Evolutionary conservation across 192 early-diverging fungal species (phyloP).

Genomic region (Mortierella alpina): DNA sequence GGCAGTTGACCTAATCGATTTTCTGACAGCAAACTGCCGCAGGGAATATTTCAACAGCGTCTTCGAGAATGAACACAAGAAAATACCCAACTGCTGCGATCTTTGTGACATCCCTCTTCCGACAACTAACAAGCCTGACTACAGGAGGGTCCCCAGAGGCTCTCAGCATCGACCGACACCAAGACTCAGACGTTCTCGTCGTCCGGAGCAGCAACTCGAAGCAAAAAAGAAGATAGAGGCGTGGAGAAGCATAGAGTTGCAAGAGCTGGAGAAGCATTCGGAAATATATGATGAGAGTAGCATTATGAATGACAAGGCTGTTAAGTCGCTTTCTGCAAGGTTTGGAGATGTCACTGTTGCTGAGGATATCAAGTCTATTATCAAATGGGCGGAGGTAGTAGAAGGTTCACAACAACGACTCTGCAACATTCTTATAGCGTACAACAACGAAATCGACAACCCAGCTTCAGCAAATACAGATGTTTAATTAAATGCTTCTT

Average conservation of each 20-base stretch:
- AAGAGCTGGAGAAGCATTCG: conserved; percentile 2
- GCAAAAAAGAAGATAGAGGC: conserved; percentile 6
- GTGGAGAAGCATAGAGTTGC: conserved; percentile 12
- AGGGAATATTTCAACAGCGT: too few relatives aligned
- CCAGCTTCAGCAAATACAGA: too few relatives aligned
- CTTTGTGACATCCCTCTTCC: too few relatives aligned
- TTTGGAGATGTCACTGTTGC: conserved; percentile 9
- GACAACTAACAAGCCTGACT: too few relatives aligned
- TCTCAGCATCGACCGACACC: background rate
- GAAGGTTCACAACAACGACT: conserved; percentile 11
- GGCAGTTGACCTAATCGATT: too few relatives aligned
- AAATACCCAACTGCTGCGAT: too few relatives aligned
- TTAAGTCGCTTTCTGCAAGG: conserved; percentile 14
- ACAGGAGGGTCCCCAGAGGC: background rate
- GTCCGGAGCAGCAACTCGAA: conserved; percentile 10
- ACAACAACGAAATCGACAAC: background rate
- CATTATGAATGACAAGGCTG: conserved; percentile 9
- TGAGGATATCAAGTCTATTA: conserved; percentile 17
- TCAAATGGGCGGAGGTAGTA: conserved; percentile 14
- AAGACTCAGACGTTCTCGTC: background rate
- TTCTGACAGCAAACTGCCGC: too few relatives aligned
- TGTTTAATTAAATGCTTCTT: too few relatives aligned
- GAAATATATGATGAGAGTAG: conserved; percentile 14
- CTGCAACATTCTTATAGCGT: background rate
- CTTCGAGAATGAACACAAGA: too few relatives aligned